Conservation (phyloP, 2,329 filamentous ascomycete genomes). For the Leptographium wingfieldii region DNA sequence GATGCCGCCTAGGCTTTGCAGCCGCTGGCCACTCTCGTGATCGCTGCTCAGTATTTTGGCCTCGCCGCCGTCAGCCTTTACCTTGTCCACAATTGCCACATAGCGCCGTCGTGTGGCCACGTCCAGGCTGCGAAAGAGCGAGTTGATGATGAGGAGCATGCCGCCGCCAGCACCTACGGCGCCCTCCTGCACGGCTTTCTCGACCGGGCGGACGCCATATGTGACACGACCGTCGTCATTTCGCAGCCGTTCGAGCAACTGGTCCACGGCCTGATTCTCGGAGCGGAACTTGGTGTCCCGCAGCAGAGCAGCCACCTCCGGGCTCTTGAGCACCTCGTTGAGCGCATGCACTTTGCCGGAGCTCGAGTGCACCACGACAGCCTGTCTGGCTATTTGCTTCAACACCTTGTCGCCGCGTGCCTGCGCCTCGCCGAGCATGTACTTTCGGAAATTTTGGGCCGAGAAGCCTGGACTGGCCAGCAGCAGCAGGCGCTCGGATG, state of each 20-base stretch:
- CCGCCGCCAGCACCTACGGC: slow-evolving; percentile 81
- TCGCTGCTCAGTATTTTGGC: slow-evolving; percentile 81
- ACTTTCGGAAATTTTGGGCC: slow-evolving; percentile 66
- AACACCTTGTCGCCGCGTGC: slow-evolving; percentile 56
- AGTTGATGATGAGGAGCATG: slow-evolving; percentile 74
- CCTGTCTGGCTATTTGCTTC: slow-evolving; percentile 44
- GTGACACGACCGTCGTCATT: slow-evolving; percentile 80
- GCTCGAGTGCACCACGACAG: slow-evolving; percentile 68
- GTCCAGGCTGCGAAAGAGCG: slow-evolving; percentile 73
- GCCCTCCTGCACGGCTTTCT: slow-evolving; percentile 71
- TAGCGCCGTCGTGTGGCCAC: slow-evolving; percentile 65
- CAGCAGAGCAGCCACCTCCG: slow-evolving; percentile 63
- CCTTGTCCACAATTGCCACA: slow-evolving; percentile 75
- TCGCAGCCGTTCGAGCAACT: slow-evolving; percentile 64
- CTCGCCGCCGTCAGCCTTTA: slow-evolving; percentile 77
- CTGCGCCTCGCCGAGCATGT: slow-evolving; percentile 48
- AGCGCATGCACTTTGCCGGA: slow-evolving; percentile 80
- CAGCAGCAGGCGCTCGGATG: slow-evolving; percentile 56
- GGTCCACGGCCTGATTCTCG: slow-evolving; percentile 75
- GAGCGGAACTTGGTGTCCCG: slow-evolving; percentile 79
- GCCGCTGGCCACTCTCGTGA: slow-evolving; percentile 79
- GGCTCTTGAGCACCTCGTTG: slow-evolving; percentile 73
- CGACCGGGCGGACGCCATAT: slow-evolving; percentile 77
- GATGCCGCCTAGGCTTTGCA: slow-evolving; percentile 76
- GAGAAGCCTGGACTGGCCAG: slow-evolving; percentile 85